A percentile compares a stretch with the other conserved stretches of the same genome.
phyloP scores from a whole-genome alignment of 495 filamentous ascomycete genomes.

The Penicillium egyptiacum region DNA sequence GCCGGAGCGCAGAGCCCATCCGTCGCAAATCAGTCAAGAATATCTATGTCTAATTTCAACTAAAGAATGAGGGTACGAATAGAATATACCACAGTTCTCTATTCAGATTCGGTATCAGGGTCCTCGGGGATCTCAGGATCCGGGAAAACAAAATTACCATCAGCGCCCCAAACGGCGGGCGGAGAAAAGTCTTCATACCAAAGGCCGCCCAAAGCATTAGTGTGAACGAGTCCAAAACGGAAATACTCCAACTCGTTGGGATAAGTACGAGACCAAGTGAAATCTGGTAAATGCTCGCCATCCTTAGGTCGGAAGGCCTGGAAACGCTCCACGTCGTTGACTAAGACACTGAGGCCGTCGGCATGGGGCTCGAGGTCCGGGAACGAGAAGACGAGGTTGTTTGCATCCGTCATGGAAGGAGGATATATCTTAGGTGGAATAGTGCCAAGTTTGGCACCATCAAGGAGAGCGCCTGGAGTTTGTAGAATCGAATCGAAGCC shows the following conservation, averaged over 20 bases:
- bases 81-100: background rate
- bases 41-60: background rate
- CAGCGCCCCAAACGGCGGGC: constrained; percentile 64
- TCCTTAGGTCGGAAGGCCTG: constrained; percentile 43
- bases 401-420: constrained; percentile 30
- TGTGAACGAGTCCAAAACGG: constrained; percentile 71
- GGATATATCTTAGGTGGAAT: constrained; percentile 45
- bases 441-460: constrained; percentile 49
- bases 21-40: background rate
- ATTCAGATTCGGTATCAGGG: constrained; percentile 1
- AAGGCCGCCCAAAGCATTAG: constrained; percentile 51
- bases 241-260: constrained; percentile 67
- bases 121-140: constrained; percentile 7
- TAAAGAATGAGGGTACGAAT: background rate
- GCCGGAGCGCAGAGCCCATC: background rate
- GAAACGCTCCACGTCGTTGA: constrained; percentile 61
- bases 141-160: constrained; percentile 51
- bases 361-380: constrained; percentile 33
- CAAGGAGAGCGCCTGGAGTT: constrained; percentile 52
- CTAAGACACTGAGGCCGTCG: constrained; percentile 57
- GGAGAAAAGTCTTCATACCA: constrained; percentile 73
- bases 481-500: constrained; percentile 63
- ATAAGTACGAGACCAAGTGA: constrained; percentile 48
- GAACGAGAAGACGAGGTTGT: constrained; percentile 52
- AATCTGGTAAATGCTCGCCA: constrained; percentile 32